These are phyloP conservation scores for Naumovozyma baii DNA, from an alignment of 805 yeast species.

Conservation along the genomic window DNA sequence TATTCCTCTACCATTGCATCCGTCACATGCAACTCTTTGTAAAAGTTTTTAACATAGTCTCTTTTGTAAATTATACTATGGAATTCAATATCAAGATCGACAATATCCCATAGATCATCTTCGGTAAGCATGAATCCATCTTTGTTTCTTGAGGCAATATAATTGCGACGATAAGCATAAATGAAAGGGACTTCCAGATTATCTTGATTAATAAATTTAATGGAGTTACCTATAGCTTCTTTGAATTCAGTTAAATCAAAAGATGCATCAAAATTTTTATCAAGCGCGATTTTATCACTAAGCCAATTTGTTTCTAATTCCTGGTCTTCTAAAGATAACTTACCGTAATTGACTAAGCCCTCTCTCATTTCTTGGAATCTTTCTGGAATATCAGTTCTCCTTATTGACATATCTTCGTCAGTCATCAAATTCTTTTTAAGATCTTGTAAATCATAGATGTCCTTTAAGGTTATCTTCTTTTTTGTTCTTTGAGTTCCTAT, in stretches of 20 bases:
- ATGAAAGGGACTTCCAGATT: conserved; percentile 88
- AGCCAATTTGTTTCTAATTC: conserved; percentile 74
- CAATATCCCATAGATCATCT: conserved; percentile 88
- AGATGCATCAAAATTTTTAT: conserved; percentile 38
- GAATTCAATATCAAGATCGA: conserved; percentile 77
- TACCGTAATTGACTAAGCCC: conserved; percentile 54
- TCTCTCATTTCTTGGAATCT: conserved; percentile 71
- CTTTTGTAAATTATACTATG: conserved; percentile 76
- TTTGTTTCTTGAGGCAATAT: conserved; percentile 39
- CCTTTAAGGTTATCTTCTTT: conserved; percentile 50
- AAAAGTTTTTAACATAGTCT: conserved; percentile 48
- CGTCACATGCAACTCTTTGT: conserved; percentile 41
- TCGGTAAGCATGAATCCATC: conserved; percentile 46
- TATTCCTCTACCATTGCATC: conserved; percentile 52
- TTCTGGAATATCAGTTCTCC: conserved; percentile 85
- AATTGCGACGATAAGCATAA: conserved; percentile 92
- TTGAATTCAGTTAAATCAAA: conserved; percentile 44
- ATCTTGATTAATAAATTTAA: conserved; percentile 64
- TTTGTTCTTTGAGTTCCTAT: conserved; percentile 21
- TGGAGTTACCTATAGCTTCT: conserved; percentile 60
- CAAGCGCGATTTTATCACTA: conserved; percentile 48
- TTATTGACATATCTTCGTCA: conserved; percentile 79
- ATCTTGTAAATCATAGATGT: conserved; percentile 92
- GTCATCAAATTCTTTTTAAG: conserved; percentile 84
- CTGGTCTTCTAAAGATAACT: conserved; percentile 57